Evolutionary conservation across 768 basidiomycete species (phyloP).

Genomic region (Xerocomus spinulosus): DNA sequence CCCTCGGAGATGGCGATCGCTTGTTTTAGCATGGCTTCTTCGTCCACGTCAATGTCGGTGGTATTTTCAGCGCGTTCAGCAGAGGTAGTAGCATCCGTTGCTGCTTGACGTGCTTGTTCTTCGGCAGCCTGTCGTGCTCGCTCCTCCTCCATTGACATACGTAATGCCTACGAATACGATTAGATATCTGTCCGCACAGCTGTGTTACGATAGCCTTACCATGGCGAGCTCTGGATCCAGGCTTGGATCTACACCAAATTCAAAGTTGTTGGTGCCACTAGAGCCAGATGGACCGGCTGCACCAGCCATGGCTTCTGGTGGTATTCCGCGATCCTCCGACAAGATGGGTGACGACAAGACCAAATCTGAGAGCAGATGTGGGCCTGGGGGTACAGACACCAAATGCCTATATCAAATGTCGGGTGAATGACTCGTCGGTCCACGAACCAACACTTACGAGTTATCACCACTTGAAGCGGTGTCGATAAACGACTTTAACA

Average conservation of each 20-base stretch:
- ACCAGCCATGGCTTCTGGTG: conserved; percentile 52
- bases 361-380: conserved; percentile 77
- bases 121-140: conserved; percentile 65
- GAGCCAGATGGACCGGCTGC: conserved; percentile 46
- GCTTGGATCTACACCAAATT: conserved; percentile 92
- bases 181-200: neutral
- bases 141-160: conserved; percentile 97
- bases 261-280: conserved; percentile 55
- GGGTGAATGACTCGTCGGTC: neutral
- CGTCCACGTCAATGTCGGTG: conserved; percentile 60
- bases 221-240: conserved; percentile 96
- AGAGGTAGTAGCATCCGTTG: conserved; percentile 20
- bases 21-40: conserved; percentile 69
- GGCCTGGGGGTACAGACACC: conserved; percentile 70
- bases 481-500: conserved; percentile 80
- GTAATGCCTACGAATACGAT: conserved; percentile 62
- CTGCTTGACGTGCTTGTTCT: conserved; percentile 33
- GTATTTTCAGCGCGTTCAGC: conserved; percentile 26
- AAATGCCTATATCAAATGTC: conserved; percentile 56
- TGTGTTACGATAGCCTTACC: conserved; percentile 43
- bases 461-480: conserved; percentile 78
- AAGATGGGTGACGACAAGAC: conserved; percentile 80
- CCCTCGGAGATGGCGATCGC: conserved; percentile 73
- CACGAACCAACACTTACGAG: conserved; percentile 51
- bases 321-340: conserved; percentile 73